Conservation (phyloP, 2,329 filamentous ascomycete species). For the Eurotiales sp. region DNA sequence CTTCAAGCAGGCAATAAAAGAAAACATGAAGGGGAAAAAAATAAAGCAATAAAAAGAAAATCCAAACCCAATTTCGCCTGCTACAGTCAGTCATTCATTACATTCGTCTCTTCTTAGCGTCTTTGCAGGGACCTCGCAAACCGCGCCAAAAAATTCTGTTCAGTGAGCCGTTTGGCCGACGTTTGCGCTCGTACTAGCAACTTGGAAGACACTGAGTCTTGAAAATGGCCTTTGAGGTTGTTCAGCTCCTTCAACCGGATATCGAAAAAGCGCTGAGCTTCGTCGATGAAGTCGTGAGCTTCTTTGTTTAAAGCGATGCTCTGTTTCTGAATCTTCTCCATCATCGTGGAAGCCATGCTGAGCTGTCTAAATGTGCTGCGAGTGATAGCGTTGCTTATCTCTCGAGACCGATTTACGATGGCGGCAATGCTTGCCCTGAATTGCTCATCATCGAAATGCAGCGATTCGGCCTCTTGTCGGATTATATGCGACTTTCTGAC, state of each 20-base stretch:
- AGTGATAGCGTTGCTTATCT: slow-evolving; percentile 30
- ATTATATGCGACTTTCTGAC: slow-evolving; percentile 33
- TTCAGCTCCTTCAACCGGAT: slow-evolving; percentile 19
- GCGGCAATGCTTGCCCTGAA: slow-evolving; percentile 23
- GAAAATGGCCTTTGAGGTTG: slow-evolving; percentile 26
- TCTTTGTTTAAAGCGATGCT: slow-evolving; percentile 27
- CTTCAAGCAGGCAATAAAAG: not conserved
- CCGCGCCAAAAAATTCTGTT: slow-evolving; percentile 19
- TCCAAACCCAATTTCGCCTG: slow-evolving; percentile 10
- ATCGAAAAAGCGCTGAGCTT: slow-evolving; percentile 27
- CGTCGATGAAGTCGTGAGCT: slow-evolving; percentile 24
- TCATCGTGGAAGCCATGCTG: slow-evolving; percentile 25
- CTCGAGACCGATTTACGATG: slow-evolving; percentile 29
- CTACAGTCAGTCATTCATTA: slow-evolving; percentile 6
- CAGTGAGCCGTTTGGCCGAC: slow-evolving; percentile 29
- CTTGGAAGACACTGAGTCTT: slow-evolving; percentile 25
- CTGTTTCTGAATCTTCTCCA: slow-evolving; percentile 25
- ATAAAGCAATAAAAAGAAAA: not conserved
- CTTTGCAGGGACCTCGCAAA: slow-evolving; percentile 4
- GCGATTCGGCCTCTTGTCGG: slow-evolving; percentile 25
- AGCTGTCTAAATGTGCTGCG: slow-evolving; percentile 30
- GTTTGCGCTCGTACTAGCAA: slow-evolving; percentile 33
- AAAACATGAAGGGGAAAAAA: slow-evolving; percentile 1
- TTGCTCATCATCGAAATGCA: slow-evolving; percentile 24
- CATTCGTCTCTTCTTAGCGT: not conserved